A percentile compares a stretch with the other conserved stretches of the same genome.
These are phyloP conservation scores for Candida coquimbonensis DNA, from an alignment of 805 yeast species.

Conservation along the genomic window DNA sequence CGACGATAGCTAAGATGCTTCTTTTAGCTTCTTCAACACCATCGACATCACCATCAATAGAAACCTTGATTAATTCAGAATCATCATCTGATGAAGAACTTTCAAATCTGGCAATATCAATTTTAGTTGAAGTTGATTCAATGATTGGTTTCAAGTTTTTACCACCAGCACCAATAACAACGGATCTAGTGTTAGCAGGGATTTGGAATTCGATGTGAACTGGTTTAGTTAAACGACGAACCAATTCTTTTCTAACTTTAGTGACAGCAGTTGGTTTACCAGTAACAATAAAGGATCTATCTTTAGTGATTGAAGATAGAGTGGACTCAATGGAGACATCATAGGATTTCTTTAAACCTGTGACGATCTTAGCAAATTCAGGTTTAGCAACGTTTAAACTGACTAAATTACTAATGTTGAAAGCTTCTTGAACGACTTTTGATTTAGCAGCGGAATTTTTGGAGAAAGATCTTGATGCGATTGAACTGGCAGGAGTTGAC, in stretches of 20 bases:
- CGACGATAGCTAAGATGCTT: slow-evolving; percentile 65
- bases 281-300: slow-evolving; percentile 75
- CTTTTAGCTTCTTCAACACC: slow-evolving; percentile 71
- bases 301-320: slow-evolving; percentile 63
- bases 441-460: slow-evolving; percentile 30
- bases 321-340: slow-evolving; percentile 77
- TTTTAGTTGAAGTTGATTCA: slow-evolving; percentile 56
- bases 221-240: slow-evolving; percentile 73
- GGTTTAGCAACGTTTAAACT: slow-evolving; percentile 57
- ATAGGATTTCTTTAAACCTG: slow-evolving; percentile 51
- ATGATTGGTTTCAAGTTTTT: slow-evolving; percentile 72
- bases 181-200: slow-evolving; percentile 72
- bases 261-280: slow-evolving; percentile 65
- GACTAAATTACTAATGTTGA: slow-evolving; percentile 63
- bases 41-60: slow-evolving; percentile 77
- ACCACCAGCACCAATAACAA: slow-evolving; percentile 86
- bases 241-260: slow-evolving; percentile 67
- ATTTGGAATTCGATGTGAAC: slow-evolving; percentile 51
- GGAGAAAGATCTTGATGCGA: slow-evolving; percentile 21
- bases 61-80: slow-evolving; percentile 39
- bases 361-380: slow-evolving; percentile 63
- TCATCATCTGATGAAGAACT: slow-evolving; percentile 46
- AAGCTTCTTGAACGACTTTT: slow-evolving; percentile 67
- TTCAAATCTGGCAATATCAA: slow-evolving; percentile 54
- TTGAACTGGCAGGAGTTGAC: slow-evolving; percentile 8